Conservation (phyloP, 148 eudicot genomes). For the Silene conica region DNA sequence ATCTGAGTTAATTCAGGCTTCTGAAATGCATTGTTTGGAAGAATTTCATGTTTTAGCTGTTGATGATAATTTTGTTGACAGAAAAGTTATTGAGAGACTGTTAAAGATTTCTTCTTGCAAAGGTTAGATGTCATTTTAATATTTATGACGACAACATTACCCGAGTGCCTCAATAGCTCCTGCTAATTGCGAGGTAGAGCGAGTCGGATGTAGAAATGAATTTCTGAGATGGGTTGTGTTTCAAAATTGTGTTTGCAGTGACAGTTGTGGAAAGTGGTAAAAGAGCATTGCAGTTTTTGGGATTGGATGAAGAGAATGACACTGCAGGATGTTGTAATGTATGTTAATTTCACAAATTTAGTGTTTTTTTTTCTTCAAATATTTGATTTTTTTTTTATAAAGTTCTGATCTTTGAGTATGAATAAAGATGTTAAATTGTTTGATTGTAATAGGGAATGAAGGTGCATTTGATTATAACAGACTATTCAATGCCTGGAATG, state of each 20-base stretch:
- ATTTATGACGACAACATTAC: background rate
- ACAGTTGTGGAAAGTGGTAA: constrained; percentile 45
- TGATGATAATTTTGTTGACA: constrained; percentile 40
- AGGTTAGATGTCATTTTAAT: constrained; percentile 19
- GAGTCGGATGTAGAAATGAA: too few species aligned
- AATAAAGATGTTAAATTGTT: constrained; percentile 7
- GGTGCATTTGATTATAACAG: constrained; percentile 61
- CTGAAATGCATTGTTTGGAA: constrained; percentile 19
- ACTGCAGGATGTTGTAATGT: constrained; percentile 18
- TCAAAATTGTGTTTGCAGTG: constrained; percentile 30
- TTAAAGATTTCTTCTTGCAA: constrained; percentile 39
- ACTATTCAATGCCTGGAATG: constrained; percentile 95
- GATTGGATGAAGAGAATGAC: constrained; percentile 33
- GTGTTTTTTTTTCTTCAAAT: background rate
- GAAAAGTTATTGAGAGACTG: constrained; percentile 41
- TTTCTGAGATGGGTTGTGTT: too few species aligned
- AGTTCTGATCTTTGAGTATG: background rate
- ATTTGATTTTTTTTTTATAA: background rate
- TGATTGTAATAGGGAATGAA: constrained; percentile 20
- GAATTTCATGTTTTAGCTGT: constrained; percentile 43
- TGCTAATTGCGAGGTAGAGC: too few species aligned
- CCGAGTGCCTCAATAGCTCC: background rate
- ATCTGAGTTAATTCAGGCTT: constrained; percentile 13
- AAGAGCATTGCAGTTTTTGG: constrained; percentile 41
- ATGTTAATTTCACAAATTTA: constrained; percentile 14